Percentiles rank a stretch among this genome's conserved stretches.
Evolutionary conservation across 2,329 filamentous ascomycete species (phyloP).

Genomic region (Trichoderma atroviride): DNA sequence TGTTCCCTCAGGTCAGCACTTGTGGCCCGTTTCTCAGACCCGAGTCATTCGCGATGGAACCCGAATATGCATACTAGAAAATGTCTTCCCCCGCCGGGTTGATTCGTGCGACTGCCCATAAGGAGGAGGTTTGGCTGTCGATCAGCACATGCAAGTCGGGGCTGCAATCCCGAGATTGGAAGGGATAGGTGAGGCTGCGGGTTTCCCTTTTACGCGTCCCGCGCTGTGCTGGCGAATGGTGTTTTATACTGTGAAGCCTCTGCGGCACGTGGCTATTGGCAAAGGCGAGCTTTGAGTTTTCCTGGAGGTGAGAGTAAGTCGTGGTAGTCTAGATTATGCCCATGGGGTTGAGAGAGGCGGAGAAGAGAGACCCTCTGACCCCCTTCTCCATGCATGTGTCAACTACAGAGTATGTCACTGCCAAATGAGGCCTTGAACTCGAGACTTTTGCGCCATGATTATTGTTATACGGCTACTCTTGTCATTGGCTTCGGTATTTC

Average conservation of each 20-base stretch:
- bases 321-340: not conserved
- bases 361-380: not conserved
- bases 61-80: conserved; percentile 13
- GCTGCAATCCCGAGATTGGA: conserved; percentile 9
- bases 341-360: not conserved
- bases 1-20: conserved; percentile 1
- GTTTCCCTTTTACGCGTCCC: not conserved
- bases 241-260: not conserved
- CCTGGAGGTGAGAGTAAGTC: not conserved
- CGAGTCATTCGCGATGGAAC: conserved; percentile 20
- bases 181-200: not conserved
- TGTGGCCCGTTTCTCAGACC: not conserved
- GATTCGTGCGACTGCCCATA: conserved; percentile 11
- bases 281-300: not conserved
- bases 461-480: not conserved
- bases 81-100: not conserved
- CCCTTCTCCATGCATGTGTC: not conserved
- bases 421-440: not conserved
- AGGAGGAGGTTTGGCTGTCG: not conserved
- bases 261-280: not conserved
- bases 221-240: not conserved
- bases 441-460: not conserved
- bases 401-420: not conserved
- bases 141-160: conserved; percentile 18
- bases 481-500: not conserved